These are phyloP conservation scores for Phaeotremella fagi DNA, from an alignment of 768 basidiomycete genomes.

Conservation along the genomic window DNA sequence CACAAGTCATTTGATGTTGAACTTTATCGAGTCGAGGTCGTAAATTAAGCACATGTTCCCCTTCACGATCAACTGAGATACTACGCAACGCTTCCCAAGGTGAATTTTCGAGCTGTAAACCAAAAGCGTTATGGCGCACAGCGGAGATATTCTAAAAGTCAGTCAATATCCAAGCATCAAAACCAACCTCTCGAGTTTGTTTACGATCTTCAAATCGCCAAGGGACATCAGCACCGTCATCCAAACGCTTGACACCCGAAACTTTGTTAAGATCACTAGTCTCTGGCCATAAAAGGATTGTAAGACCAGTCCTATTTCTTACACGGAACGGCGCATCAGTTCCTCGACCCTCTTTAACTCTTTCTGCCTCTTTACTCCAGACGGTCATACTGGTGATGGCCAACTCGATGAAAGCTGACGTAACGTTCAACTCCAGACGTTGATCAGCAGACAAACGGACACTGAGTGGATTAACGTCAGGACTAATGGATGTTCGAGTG, in stretches of 20 bases:
- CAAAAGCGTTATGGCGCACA: conserved; percentile 75
- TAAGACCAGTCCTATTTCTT: conserved; percentile 81
- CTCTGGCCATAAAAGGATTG: conserved; percentile 81
- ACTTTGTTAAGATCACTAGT: conserved; percentile 56
- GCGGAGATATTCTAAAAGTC: conserved; percentile 58
- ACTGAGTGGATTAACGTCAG: conserved; percentile 50
- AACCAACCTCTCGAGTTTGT: conserved; percentile 77
- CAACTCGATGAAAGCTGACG: conserved; percentile 82
- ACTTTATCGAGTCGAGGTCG: conserved; percentile 70
- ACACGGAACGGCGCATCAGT: conserved; percentile 90
- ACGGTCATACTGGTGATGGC: conserved; percentile 67
- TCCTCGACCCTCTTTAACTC: conserved; percentile 71
- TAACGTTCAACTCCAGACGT: conserved; percentile 83
- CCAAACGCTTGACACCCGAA: conserved; percentile 57
- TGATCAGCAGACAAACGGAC: conserved; percentile 68
- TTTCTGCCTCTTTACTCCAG: conserved; percentile 69
- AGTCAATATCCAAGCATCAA: not conserved
- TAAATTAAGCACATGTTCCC: conserved; percentile 81
- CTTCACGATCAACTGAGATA: conserved; percentile 89
- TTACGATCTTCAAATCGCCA: conserved; percentile 98
- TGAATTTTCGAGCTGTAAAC: conserved; percentile 75
- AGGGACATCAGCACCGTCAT: conserved; percentile 71
- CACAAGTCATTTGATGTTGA: conserved; percentile 75
- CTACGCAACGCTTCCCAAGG: conserved; percentile 83
- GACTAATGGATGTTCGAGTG: conserved; percentile 31